These are phyloP conservation scores for Flaveria robusta DNA, from an alignment of 129 eudicot genomes.

Conservation along the genomic window DNA sequence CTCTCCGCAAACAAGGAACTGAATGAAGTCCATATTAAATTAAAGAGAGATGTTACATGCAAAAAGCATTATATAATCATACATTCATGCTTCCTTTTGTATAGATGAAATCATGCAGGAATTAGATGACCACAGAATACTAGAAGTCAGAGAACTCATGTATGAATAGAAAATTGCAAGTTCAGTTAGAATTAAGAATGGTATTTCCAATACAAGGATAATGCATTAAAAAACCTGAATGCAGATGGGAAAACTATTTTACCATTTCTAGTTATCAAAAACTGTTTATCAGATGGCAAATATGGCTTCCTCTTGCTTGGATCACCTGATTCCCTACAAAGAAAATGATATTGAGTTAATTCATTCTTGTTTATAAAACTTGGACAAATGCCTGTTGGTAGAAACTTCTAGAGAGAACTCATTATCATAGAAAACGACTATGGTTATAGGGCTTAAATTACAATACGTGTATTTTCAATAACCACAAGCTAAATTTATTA, in stretches of 20 bases:
- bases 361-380: conserved; percentile 14
- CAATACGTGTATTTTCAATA: neutral
- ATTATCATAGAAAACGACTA: conserved; percentile 2
- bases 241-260: conserved; percentile 2
- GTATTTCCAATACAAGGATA: neutral
- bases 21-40: conserved; percentile 20
- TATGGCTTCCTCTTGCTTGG: conserved; percentile 91
- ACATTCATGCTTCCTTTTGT: neutral
- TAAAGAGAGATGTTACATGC: neutral
- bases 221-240: conserved; percentile 1
- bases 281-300: conserved; percentile 82
- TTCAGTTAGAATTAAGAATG: neutral
- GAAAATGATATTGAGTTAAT: neutral
- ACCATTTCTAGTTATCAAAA: conserved; percentile 93
- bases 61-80: neutral
- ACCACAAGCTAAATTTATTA: neutral
- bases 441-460: neutral
- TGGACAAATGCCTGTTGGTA: neutral
- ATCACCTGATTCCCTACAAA: conserved; percentile 88
- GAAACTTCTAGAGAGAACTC: neutral
- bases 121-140: neutral
- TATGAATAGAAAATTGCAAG: neutral
- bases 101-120: neutral
- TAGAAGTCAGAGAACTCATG: conserved; percentile 8
- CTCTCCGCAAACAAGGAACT: conserved; percentile 96